Evolutionary conservation across 2,329 filamentous ascomycete species (phyloP).

Genomic region (Gyromitra esculenta): DNA sequence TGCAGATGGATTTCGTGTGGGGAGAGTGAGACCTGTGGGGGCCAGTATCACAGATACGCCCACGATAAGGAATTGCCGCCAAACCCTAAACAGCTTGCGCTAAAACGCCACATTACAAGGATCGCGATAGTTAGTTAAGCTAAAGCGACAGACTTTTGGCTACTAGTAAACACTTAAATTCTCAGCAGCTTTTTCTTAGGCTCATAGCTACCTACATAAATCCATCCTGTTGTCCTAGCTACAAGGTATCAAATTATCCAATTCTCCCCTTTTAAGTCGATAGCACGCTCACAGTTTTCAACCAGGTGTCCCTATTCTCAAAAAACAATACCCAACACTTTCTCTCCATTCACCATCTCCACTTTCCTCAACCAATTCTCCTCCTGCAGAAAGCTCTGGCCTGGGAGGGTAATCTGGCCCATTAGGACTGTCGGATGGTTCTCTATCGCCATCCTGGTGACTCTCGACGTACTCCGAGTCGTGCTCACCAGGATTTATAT

Average conservation of each 20-base stretch:
- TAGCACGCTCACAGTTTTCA: neutral
- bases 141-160: too few species aligned
- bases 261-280: too few species aligned
- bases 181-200: neutral
- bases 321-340: constrained; percentile 6
- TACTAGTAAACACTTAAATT: neutral
- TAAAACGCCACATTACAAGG: too few species aligned
- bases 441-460: neutral
- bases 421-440: neutral
- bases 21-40: neutral
- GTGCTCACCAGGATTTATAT: neutral
- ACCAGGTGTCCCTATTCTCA: neutral
- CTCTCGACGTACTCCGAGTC: neutral
- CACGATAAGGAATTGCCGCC: constrained; percentile 4
- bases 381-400: neutral
- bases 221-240: neutral
- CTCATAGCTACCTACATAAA: neutral
- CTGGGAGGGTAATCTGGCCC: neutral
- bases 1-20: constrained; percentile 13
- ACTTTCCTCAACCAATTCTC: neutral
- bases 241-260: neutral
- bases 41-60: constrained; percentile 3
- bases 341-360: neutral
- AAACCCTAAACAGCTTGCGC: neutral
- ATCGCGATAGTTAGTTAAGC: too few species aligned